Percentiles rank a stretch among this genome's conserved stretches.
Evolutionary conservation across 1,139 yeast species (phyloP).

Genomic region (Candida sojae): DNA sequence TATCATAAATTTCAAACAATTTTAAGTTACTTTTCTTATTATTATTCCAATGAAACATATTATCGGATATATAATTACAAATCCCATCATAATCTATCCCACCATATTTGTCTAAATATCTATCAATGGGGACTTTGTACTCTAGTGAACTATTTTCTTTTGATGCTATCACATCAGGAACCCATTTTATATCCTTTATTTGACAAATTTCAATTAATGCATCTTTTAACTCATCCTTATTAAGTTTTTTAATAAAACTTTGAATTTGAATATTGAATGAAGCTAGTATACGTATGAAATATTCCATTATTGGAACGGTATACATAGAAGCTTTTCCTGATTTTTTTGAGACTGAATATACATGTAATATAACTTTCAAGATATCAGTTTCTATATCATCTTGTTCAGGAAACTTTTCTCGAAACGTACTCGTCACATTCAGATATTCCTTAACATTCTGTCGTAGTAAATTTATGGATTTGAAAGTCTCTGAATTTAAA

Average conservation of each 20-base stretch:
- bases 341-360: conserved; percentile 5
- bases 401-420: not conserved
- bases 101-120: conserved; percentile 20
- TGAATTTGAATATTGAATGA: conserved; percentile 5
- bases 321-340: conserved; percentile 1
- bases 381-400: conserved; percentile 1
- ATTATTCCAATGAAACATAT: conserved; percentile 12
- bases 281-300: conserved; percentile 5
- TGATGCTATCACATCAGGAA: not conserved
- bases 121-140: conserved; percentile 14
- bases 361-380: conserved; percentile 9
- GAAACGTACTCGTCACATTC: not conserved
- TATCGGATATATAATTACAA: conserved; percentile 22
- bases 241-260: not conserved
- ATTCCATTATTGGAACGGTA: conserved; percentile 9
- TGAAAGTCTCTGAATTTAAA: not conserved
- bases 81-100: conserved; percentile 20
- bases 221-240: conserved; percentile 2
- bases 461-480: conserved; percentile 5
- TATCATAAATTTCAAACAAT: conserved; percentile 10
- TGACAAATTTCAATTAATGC: conserved; percentile 10
- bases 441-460: conserved; percentile 6
- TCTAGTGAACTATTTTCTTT: not conserved
- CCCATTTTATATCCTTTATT: conserved; percentile 2
- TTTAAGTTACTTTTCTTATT: conserved; percentile 2